A percentile compares a stretch with the other conserved stretches of the same genome.
These are phyloP conservation scores for Pisolithus sp. DNA, from an alignment of 768 basidiomycete genomes.

Conservation along the genomic window DNA sequence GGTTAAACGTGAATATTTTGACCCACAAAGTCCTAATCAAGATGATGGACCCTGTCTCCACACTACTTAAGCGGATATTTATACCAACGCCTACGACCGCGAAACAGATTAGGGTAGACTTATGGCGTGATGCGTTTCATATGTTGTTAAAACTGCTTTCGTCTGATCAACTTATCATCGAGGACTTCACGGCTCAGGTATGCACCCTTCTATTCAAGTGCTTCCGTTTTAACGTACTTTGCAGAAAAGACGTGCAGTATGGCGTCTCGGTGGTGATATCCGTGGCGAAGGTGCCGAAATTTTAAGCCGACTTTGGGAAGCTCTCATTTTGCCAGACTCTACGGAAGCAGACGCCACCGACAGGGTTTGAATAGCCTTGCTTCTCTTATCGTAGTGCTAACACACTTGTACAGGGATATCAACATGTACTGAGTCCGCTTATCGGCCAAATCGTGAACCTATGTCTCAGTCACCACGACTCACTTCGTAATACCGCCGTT, in stretches of 20 bases:
- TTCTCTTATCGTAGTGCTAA: background rate
- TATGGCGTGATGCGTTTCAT: slow-evolving; percentile 80
- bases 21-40: slow-evolving; percentile 85
- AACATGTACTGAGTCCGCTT: slow-evolving; percentile 72
- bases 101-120: slow-evolving; percentile 59
- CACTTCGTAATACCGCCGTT: slow-evolving; percentile 83
- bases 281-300: slow-evolving; percentile 86
- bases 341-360: slow-evolving; percentile 46
- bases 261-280: slow-evolving; percentile 94
- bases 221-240: slow-evolving; percentile 3
- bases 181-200: slow-evolving; percentile 92
- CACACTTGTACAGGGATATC: slow-evolving; percentile 58
- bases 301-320: slow-evolving; percentile 76
- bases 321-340: slow-evolving; percentile 70
- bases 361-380: slow-evolving; percentile 47
- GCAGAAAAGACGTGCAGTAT: slow-evolving; percentile 90
- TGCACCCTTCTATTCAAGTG: slow-evolving; percentile 6
- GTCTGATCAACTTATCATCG: slow-evolving; percentile 87
- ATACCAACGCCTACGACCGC: slow-evolving; percentile 63
- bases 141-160: slow-evolving; percentile 82
- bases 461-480: slow-evolving; percentile 93
- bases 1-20: slow-evolving; percentile 88
- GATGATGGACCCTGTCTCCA: slow-evolving; percentile 77
- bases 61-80: slow-evolving; percentile 73
- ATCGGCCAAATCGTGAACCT: slow-evolving; percentile 88